Base-by-base conservation (phyloP, 2,329 filamentous ascomycete genomes). In the Alternaria panax region DNA sequence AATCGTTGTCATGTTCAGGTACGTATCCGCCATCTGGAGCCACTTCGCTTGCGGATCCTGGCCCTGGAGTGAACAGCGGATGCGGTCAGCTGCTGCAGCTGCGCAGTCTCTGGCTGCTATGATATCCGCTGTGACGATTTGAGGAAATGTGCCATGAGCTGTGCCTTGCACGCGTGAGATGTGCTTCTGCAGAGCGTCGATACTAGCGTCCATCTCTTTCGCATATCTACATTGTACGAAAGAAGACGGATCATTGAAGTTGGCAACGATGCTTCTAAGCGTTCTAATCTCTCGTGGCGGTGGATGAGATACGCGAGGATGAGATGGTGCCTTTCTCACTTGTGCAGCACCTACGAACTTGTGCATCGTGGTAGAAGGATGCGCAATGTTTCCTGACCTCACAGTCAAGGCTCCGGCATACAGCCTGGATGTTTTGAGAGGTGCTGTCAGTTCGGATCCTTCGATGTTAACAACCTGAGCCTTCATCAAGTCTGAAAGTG, bases 1-100 rank as follows among this genome's bases (percentile, higher is more conserved):
- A 0, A 80, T 54, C 0, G 73, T 75, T 0, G 81, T 84, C 2
- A 82, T 60, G 2, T 73, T 76, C 0, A 85, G 85, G 80, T 82
- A 85, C 0, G 86, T 68, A 0, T 78, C 70, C 0, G 77, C 81
- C 0, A 65, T 25, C 9, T 71, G 58, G 0, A 86, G 78, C 84
- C 84, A 86, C 5, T 59, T 51, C 6, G 60, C 64, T 28, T 75
- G 72, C 20, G 59, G n/a, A 60, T 80, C 72, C 7, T 64, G 43
- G 9, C 7, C 40, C 5, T 55, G 47, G 3, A 72, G 45, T 6
- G 51, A 36, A 34, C 25, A 6, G 4, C 54, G 48, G 5, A 75
- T 53, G 1, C 54, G 47, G 2, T 60, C 30, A 22, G 68, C 54
- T 4, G 59, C 8, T 48, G 38, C 3, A 43, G 25, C 8, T 58